Evolutionary conservation across 208 protist species (phyloP).

Genomic region (Blastocrithidia nonstop): DNA sequence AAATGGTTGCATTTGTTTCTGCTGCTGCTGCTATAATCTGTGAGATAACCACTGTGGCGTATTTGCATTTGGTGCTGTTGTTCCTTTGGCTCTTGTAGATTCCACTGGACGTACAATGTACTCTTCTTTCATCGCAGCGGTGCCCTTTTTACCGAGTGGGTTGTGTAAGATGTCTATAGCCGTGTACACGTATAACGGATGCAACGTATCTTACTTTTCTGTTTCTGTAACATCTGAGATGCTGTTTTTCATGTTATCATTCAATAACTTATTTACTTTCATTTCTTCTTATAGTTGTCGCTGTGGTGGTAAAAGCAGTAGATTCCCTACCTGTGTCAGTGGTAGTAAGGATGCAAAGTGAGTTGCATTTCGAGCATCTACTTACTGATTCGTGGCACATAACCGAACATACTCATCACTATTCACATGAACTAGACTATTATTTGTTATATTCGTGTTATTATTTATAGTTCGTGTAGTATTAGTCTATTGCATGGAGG

Average conservation of each 20-base stretch:
- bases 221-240: no score
- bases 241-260: no score
- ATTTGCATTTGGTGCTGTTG: not conserved
- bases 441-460: not conserved
- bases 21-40: not conserved
- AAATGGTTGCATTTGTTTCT: not conserved
- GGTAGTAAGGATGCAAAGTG: slow-evolving; percentile 35
- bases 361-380: slow-evolving; percentile 35
- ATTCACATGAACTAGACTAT: not conserved
- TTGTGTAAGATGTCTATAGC: slow-evolving; percentile 12
- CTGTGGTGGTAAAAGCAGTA: no score
- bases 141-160: slow-evolving; percentile 4
- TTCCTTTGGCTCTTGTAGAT: not conserved
- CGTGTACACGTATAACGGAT: slow-evolving; percentile 11
- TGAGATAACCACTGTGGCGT: not conserved
- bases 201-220: slow-evolving; percentile 1
- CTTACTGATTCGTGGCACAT: slow-evolving; percentile 54
- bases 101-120: not conserved
- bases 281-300: no score
- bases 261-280: no score
- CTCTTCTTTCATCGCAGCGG: not conserved
- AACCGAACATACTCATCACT: slow-evolving; percentile 21
- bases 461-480: not conserved
- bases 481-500: no score
- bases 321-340: not conserved